Evolutionary conservation across 2,329 filamentous ascomycete species (phyloP).

Genomic region (Venturiaceae sp.): DNA sequence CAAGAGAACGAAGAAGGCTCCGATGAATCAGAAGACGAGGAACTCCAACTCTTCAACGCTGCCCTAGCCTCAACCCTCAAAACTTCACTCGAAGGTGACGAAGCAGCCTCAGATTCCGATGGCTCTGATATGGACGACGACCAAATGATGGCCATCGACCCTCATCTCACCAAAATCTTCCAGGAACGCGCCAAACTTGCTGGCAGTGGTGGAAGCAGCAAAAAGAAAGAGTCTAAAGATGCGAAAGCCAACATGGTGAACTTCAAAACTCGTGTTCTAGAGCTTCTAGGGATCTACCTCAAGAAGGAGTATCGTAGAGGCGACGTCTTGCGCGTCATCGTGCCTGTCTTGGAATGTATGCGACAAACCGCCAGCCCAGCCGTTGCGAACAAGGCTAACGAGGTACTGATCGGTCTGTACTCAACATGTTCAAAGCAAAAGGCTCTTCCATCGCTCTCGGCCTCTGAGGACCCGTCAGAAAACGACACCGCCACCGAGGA

Average conservation of each 20-base stretch:
- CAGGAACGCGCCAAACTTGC: slow-evolving; percentile 53
- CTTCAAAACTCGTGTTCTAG: slow-evolving; percentile 90
- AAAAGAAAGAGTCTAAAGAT: slow-evolving; percentile 77
- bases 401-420: slow-evolving; percentile 63
- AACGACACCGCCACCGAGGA: slow-evolving; percentile 24
- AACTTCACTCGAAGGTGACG: slow-evolving; percentile 48
- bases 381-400: slow-evolving; percentile 61
- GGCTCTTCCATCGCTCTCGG: slow-evolving; percentile 21
- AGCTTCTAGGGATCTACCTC: slow-evolving; percentile 76
- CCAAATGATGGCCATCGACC: slow-evolving; percentile 85
- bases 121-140: slow-evolving; percentile 86
- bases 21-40: slow-evolving; percentile 35
- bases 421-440: slow-evolving; percentile 47
- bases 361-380: slow-evolving; percentile 69
- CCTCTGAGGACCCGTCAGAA: not conserved
- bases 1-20: slow-evolving; percentile 18
- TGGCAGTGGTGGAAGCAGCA: slow-evolving; percentile 30
- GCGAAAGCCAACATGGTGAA: slow-evolving; percentile 83
- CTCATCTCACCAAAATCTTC: slow-evolving; percentile 77
- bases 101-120: slow-evolving; percentile 32
- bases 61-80: slow-evolving; percentile 71
- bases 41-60: slow-evolving; percentile 57
- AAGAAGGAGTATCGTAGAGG: slow-evolving; percentile 64
- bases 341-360: slow-evolving; percentile 68
- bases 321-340: slow-evolving; percentile 58